A percentile compares a stretch with the other conserved stretches of the same genome.
phyloP scores from a whole-genome alignment of 495 filamentous ascomycete species.

The Astrothelium macrocarpum region DNA sequence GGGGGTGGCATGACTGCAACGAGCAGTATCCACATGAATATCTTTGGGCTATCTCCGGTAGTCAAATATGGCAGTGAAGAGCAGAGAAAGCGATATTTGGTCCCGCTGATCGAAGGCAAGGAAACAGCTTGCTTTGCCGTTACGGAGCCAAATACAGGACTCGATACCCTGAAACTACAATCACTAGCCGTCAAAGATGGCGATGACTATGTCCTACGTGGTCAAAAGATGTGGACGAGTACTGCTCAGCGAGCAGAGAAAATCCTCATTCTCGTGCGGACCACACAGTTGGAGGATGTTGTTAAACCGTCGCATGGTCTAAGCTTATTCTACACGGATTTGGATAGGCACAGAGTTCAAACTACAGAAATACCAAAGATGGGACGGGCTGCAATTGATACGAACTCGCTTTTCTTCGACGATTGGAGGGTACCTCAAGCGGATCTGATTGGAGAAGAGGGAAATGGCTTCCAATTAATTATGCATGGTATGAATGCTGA shows the following conservation, averaged over 20 bases:
- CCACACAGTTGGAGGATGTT: conserved; percentile 24
- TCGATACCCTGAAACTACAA: conserved; percentile 27
- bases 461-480: conserved; percentile 26
- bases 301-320: conserved; percentile 23
- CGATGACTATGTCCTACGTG: conserved; percentile 20
- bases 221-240: conserved; percentile 28
- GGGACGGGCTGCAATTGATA: conserved; percentile 25
- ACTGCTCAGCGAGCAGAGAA: conserved; percentile 26
- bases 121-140: conserved; percentile 25
- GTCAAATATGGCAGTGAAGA: conserved; percentile 26
- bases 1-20: conserved; percentile 23
- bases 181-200: conserved; percentile 18
- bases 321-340: conserved; percentile 26
- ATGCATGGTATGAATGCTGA: conserved; percentile 31
- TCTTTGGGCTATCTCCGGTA: conserved; percentile 24
- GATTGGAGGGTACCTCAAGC: conserved; percentile 20
- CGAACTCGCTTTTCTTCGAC: conserved; percentile 26
- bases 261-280: conserved; percentile 26
- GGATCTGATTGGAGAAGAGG: conserved; percentile 25
- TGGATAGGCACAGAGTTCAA: conserved; percentile 18
- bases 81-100: conserved; percentile 22
- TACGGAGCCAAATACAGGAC: conserved; percentile 27
- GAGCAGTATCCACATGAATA: conserved; percentile 26
- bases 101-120: conserved; percentile 22
- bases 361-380: conserved; percentile 27